Base-by-base conservation (phyloP, 768 basidiomycete species). In the Boletales sp. region DNA sequence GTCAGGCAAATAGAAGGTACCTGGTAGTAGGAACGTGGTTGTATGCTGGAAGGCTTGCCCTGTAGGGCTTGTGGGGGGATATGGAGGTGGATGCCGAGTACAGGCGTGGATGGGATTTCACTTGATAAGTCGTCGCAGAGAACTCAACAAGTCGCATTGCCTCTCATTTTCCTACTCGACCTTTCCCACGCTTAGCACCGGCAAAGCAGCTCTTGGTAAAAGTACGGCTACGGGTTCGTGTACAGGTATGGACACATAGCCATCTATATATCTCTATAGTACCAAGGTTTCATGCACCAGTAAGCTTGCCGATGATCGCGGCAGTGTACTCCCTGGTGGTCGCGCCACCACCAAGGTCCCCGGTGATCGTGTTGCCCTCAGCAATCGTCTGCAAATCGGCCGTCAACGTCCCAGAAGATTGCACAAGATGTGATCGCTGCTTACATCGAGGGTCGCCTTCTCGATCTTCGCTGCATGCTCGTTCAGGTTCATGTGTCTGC, bases 271-370 rank as follows among this genome's bases (percentile, higher is more conserved):
- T 62, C 63, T 56, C 19, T 42, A 17, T 17, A 11, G 57, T 44
- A 53, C 33, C 11, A 17, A 36, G 19, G 8, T 34, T 17, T 61
- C 62, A 64, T 42, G 51, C 60, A 50, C 60, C 61, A 46, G 62
- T 56, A 58, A 95, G 73, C 74, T 83, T 93, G 55, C 74, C 60
- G 54, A 96, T 86, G 71, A 97, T 95, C 25, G 92, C 87, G 47
- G 81, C 67, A 37, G 94, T 94, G 74, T 90, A 97, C 70, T 96
- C 86, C 68, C 76, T 76, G 3, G 96, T 99, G 32, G 84, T 82
- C 14, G 94, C 82, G 68, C 88, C 94, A 37, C 96, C 96, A 18
- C 96, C 94, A 51, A 99, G 74, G 70, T 99, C 96, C 30, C 95
- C 90, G 8, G 96, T 99, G 69, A 97, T 94, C 37, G 77, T 70